Evolutionary conservation across 2,329 filamentous ascomycete genomes (phyloP).

Genomic region (Claviceps sorghi): DNA sequence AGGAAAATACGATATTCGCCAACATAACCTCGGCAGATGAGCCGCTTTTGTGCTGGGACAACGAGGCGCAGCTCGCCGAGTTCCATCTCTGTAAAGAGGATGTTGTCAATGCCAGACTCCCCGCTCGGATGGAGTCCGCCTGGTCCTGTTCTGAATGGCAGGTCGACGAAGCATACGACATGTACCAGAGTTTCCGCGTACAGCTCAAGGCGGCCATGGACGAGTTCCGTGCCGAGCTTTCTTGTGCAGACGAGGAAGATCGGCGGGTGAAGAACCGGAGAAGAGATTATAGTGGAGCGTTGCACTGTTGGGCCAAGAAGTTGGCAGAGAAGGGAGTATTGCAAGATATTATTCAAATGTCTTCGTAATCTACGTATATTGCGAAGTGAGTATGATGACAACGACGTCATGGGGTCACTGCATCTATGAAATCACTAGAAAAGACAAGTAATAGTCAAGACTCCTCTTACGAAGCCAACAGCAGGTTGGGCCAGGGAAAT

Average conservation of each 20-base stretch:
- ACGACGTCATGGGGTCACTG: not conserved
- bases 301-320: constrained; percentile 54
- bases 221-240: constrained; percentile 34
- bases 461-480: not conserved
- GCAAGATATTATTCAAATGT: constrained; percentile 22
- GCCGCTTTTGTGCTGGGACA: constrained; percentile 11
- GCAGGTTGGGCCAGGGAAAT: not conserved
- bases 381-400: too few species aligned
- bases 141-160: constrained; percentile 6
- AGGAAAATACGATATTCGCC: constrained; percentile 9
- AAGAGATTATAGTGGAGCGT: constrained; percentile 54
- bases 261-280: constrained; percentile 39
- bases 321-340: constrained; percentile 54
- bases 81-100: constrained; percentile 16
- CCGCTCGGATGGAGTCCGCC: constrained; percentile 7
- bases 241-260: constrained; percentile 31
- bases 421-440: not conserved
- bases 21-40: constrained; percentile 11
- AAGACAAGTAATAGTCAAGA: not conserved
- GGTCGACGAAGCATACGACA: constrained; percentile 15
- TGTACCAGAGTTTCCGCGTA: constrained; percentile 24
- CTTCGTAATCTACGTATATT: constrained; percentile 4
- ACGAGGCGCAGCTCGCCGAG: constrained; percentile 14
- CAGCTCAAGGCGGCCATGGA: constrained; percentile 28
- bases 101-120: constrained; percentile 11